A percentile compares a stretch with the other conserved stretches of the same genome.
Conservation (phyloP, 1,284 basidiomycete species). For the Ustilago xerochloae region DNA sequence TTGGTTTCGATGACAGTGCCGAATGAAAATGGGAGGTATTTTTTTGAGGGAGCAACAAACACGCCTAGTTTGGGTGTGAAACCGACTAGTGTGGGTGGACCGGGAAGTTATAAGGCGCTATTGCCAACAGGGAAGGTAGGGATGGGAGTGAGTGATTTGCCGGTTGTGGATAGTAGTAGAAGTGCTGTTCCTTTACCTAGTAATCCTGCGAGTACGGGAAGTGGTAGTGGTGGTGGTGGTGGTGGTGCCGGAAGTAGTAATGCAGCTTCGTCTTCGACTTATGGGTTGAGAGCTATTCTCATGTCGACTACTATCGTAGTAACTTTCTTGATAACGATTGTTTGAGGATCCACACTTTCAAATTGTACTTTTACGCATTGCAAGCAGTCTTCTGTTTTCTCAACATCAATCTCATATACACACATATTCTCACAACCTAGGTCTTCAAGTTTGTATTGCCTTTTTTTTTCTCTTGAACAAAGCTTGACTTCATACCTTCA, state of each 20-base stretch:
- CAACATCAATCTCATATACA: no score
- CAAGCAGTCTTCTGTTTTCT: neutral
- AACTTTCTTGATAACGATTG: no score
- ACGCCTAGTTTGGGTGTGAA: conserved; percentile 24
- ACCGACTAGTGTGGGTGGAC: conserved; percentile 23
- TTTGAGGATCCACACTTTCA: no score
- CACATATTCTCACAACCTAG: no score
- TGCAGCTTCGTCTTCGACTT: no score
- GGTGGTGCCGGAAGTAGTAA: neutral
- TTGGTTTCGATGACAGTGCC: conserved; percentile 77
- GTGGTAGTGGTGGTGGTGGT: neutral
- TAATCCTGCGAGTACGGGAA: conserved; percentile 30
- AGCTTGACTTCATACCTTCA: neutral
- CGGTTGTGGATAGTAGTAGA: conserved; percentile 32
- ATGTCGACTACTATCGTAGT: no score
- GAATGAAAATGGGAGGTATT: conserved; percentile 76
- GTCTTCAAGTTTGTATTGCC: no score
- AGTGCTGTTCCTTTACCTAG: conserved; percentile 24
- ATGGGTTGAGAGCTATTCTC: no score
- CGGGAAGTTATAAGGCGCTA: conserved; percentile 10
- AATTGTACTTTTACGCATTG: no score
- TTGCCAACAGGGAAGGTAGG: conserved; percentile 6
- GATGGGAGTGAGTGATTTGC: conserved; percentile 7
- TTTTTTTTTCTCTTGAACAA: neutral
- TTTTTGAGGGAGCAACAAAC: conserved; percentile 73